Evolutionary conservation across 352 stramenopile genomes (phyloP), one percentile per base, ranked within the genome.

Genomic region (Globisporangium viniferum): DNA sequence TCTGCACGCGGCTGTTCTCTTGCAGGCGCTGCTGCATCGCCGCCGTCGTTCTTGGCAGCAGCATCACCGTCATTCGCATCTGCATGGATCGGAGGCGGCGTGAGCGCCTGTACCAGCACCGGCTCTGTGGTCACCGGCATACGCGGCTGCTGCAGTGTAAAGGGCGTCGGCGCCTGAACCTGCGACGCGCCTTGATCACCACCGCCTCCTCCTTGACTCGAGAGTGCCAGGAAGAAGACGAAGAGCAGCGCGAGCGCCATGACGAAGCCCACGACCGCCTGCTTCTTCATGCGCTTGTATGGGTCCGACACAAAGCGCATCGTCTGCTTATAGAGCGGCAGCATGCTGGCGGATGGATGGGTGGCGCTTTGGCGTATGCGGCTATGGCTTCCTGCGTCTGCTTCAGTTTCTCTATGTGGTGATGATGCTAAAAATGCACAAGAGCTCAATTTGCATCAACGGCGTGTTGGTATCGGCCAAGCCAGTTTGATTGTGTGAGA

Each of bases 291-390:
- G 53, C 77, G 84, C 59, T 66, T 68, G 65, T 91, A 91, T 54
- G 86, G 86, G 15, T 74, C 67, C 59, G 80, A 76, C 48, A 80
- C 74, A 72, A 87, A 84, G 72, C 76, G 86, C 82, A 91, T 74
- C 39, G 76, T 78, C 67, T 81, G 76, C 72, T 85, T 83, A 64
- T 92, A 90, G 29, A 90, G 76, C 68, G 82, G 83, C 71, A 91
- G 67, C 77, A 78, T 76, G 5, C 18, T 66, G 33, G 18, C 24
- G 35, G 18, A 18, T 44, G 29, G 44, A n/a, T 51, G 18, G 5
- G 6, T 5, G 15, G 8, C 44, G 44, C 18, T 5, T 24, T 2
- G 9, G 44, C 18, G 44, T 24, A 8, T 51, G 18, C 5, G 44
- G 18, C 15, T n/a, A 51, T 51, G 44, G 18, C 18, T 51, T 24